Conservation (phyloP, 495 filamentous ascomycete genomes). For the Penicillium ochrochloron region DNA sequence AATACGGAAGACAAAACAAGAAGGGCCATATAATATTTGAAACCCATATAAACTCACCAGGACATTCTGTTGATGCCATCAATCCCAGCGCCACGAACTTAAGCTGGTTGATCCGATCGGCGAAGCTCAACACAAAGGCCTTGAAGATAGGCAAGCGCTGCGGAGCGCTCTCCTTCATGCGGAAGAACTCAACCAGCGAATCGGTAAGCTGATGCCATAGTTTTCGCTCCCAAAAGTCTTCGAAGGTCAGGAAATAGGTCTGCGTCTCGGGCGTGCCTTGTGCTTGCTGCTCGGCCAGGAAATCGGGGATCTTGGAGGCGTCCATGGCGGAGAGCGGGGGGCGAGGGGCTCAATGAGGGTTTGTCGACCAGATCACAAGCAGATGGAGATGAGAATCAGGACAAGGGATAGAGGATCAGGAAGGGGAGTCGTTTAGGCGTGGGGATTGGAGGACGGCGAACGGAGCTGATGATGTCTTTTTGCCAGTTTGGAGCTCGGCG, state of each 20-base stretch:
- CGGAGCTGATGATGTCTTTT: constrained; percentile 29
- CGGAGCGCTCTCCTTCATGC: constrained; percentile 73
- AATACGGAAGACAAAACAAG: neutral
- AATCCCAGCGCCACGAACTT: constrained; percentile 92
- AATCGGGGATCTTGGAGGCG: constrained; percentile 85
- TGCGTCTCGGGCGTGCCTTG: constrained; percentile 85
- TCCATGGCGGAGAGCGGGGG: constrained; percentile 60
- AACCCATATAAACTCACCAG: constrained; percentile 59
- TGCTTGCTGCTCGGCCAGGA: constrained; percentile 85
- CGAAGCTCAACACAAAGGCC: constrained; percentile 93
- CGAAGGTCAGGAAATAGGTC: constrained; percentile 84
- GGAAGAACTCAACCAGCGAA: constrained; percentile 86
- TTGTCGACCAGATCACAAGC: constrained; percentile 11
- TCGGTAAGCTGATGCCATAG: constrained; percentile 99
- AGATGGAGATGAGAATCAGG: constrained; percentile 11
- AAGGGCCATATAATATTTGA: neutral
- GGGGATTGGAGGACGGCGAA: constrained; percentile 20
- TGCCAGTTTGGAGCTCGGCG: constrained; percentile 26
- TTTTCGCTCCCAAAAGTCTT: constrained; percentile 98
- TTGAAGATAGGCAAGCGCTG: constrained; percentile 91
- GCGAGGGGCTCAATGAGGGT: neutral
- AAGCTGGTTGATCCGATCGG: constrained; percentile 97
- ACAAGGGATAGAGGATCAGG: constrained; percentile 8
- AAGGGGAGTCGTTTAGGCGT: constrained; percentile 13
- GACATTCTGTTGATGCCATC: constrained; percentile 83